Evolutionary conservation across 2,329 filamentous ascomycete genomes (phyloP).

Genomic region (Cladosporium oxysporum): DNA sequence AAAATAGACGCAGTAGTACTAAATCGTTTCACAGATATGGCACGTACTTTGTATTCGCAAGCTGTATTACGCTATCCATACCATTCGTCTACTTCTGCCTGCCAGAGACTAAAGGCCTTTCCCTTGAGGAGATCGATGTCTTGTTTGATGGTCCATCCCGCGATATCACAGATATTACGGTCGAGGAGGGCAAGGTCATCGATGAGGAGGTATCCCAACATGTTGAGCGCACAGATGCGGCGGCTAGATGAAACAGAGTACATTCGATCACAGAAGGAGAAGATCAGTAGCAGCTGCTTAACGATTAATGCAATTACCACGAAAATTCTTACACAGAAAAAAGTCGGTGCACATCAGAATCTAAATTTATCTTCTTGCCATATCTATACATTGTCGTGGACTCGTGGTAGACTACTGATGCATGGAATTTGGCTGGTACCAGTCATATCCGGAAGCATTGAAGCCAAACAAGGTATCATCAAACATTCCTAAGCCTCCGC

Average conservation of each 20-base stretch:
- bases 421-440: slow-evolving; percentile 10
- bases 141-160: slow-evolving; percentile 51
- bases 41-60: slow-evolving; percentile 25
- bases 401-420: not conserved
- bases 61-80: slow-evolving; percentile 29
- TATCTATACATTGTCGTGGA: not conserved
- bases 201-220: slow-evolving; percentile 2
- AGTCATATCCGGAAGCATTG: slow-evolving; percentile 34
- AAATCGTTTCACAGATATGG: slow-evolving; percentile 11
- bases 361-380: no score
- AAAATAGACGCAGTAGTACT: not conserved
- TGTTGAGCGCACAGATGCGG: not conserved
- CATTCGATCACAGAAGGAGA: not conserved
- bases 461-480: slow-evolving; percentile 40
- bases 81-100: slow-evolving; percentile 43
- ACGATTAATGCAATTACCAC: not conserved
- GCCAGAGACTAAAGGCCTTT: slow-evolving; percentile 43
- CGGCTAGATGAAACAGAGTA: not conserved
- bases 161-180: slow-evolving; percentile 32
- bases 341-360: no score
- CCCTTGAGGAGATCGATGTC: slow-evolving; percentile 38
- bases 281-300: not conserved
- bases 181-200: slow-evolving; percentile 31
- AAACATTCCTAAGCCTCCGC: slow-evolving; percentile 22
- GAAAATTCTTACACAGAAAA: no score